Base-by-base conservation (phyloP, 768 basidiomycete genomes). In the Amanita fuliginea region DNA sequence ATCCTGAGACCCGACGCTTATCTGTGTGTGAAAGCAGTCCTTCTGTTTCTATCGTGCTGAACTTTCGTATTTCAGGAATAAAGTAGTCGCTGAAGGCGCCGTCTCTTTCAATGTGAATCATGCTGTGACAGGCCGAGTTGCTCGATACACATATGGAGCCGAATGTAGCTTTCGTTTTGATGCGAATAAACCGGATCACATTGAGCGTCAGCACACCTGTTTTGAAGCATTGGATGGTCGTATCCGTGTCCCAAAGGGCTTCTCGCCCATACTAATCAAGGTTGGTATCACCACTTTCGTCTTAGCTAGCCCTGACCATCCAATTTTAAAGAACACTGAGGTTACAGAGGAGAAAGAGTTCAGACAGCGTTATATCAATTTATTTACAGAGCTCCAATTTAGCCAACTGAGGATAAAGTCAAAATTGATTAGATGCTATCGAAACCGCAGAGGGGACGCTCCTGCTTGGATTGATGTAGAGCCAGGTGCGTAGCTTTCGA, bases 1-100 rank as follows among this genome's bases (percentile, higher is more conserved):
- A 55, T 75, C 30, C 65, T 62, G 37, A 62, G 74, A 19, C 74
- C 75, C 0, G 75, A 77, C 51, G 63, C 46, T 26, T 68, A 71
- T 42, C 57, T 73, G 76, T 78, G 56, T 42, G 76, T 65, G 10
- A 18, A n/a, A 28, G 6, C 22, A 14, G 10, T 22, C 10, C 16
- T 45, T 22, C 42, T 13, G 9, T 5, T 30, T 5, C 10, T 0
- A 6, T 11, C 13, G 26, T 4, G 16, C 33, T 22, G 5, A 44
- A 5, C 19, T 75, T 11, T 2, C 18, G 6, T 21, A 9, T 6
- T 18, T n/a, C 18, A 62, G 59, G 16, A 62, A 60, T 46, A 62
- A 62, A 49, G 59, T 56, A 2, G 59, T 62, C 0, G 56, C 61
- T 1, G 61, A 62, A 5, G 61, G 61, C 2, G 59, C 61, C 3